These are phyloP conservation scores for Tolypocladium paradoxum DNA, from an alignment of 2,329 filamentous ascomycete genomes.

Conservation along the genomic window DNA sequence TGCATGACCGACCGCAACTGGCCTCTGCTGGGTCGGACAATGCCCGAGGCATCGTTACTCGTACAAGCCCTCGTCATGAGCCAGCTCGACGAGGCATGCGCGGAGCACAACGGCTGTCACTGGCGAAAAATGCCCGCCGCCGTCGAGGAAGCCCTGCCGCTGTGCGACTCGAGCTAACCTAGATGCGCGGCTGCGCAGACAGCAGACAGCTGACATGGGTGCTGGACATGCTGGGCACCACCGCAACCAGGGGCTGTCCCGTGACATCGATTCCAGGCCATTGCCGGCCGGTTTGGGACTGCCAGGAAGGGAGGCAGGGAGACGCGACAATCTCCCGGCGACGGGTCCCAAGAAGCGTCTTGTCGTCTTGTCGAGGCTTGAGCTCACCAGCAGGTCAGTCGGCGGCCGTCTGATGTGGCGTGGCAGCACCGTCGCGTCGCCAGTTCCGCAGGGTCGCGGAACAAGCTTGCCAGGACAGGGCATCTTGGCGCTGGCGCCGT, in stretches of 20 bases:
- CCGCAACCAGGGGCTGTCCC: background rate
- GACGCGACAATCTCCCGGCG: background rate
- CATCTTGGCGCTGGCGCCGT: background rate
- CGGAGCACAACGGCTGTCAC: background rate
- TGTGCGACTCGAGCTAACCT: background rate
- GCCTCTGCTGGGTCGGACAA: background rate
- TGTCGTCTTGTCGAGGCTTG: background rate
- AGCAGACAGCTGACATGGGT: background rate
- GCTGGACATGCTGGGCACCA: background rate
- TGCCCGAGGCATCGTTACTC: background rate
- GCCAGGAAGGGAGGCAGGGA: background rate
- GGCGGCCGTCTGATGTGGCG: background rate
- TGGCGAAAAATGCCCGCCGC: background rate
- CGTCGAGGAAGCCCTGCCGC: background rate
- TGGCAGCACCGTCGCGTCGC: background rate
- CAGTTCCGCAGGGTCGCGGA: conserved; percentile 1
- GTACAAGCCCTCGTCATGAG: background rate
- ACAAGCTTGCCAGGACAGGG: background rate
- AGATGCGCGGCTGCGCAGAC: background rate
- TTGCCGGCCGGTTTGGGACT: background rate
- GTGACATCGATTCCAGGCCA: background rate
- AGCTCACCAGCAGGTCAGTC: background rate
- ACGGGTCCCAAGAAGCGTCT: background rate
- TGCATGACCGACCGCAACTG: background rate
- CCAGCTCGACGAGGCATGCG: background rate